Evolutionary conservation across 495 filamentous ascomycete species (phyloP).

Genomic region (Hypoxylon fuscum): DNA sequence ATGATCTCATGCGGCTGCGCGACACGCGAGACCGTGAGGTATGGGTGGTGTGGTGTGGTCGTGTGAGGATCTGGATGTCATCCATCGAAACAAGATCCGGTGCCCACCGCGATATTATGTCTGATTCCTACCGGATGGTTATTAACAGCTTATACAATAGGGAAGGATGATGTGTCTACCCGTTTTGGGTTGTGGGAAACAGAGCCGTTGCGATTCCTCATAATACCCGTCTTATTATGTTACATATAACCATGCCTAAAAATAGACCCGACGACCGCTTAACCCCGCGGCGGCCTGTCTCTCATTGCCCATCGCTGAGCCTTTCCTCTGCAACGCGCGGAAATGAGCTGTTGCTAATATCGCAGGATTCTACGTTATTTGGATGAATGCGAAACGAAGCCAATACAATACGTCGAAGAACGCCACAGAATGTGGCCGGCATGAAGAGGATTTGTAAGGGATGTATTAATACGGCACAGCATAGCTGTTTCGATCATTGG

Average conservation of each 20-base stretch:
- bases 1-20: constrained; percentile 38
- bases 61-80: constrained; percentile 22
- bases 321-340: constrained; percentile 27
- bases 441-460: constrained; percentile 34
- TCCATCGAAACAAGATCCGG: constrained; percentile 24
- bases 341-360: constrained; percentile 32
- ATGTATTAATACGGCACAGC: constrained; percentile 36
- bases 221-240: constrained; percentile 40
- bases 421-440: constrained; percentile 37
- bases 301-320: constrained; percentile 9
- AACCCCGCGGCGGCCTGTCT: constrained; percentile 28
- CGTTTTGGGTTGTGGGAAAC: constrained; percentile 26
- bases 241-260: constrained; percentile 29
- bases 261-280: constrained; percentile 32
- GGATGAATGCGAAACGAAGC: constrained; percentile 35
- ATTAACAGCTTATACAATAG: constrained; percentile 14
- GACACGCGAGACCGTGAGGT: constrained; percentile 35
- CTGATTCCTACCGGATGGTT: constrained; percentile 20
- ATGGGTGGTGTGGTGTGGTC: constrained; percentile 10
- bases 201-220: constrained; percentile 31
- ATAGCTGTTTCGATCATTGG: background rate
- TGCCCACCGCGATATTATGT: constrained; percentile 27
- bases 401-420: constrained; percentile 26
- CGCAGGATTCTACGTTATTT: constrained; percentile 32
- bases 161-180: constrained; percentile 33